These are phyloP conservation scores for Phytopythium litorale DNA, from an alignment of 352 stramenopile genomes.

Conservation along the genomic window DNA sequence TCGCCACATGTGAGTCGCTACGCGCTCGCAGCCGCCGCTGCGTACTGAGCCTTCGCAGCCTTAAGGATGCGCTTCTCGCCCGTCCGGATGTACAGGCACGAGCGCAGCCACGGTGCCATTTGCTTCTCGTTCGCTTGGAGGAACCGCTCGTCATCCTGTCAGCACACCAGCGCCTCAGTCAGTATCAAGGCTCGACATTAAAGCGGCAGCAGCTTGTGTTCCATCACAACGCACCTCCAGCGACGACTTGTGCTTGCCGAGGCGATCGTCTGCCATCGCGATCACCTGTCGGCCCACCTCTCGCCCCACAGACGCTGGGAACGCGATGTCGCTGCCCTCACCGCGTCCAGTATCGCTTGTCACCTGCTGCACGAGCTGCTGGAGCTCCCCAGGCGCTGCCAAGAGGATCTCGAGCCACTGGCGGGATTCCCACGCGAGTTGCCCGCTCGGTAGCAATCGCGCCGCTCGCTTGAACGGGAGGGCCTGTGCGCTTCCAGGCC, in stretches of 20 bases:
- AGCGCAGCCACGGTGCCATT: slow-evolving; percentile 60
- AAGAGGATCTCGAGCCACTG: slow-evolving; percentile 59
- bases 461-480: background rate
- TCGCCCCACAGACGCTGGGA: slow-evolving; percentile 24
- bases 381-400: slow-evolving; percentile 38
- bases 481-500: background rate
- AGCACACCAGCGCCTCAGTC: background rate
- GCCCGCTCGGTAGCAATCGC: slow-evolving; percentile 17
- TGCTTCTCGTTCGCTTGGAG: slow-evolving; percentile 33
- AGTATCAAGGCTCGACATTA: background rate
- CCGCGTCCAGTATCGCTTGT: background rate
- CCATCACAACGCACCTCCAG: slow-evolving; percentile 23
- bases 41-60: slow-evolving; percentile 15
- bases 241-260: slow-evolving; percentile 22
- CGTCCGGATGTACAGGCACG: slow-evolving; percentile 64
- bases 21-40: background rate
- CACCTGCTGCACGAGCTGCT: slow-evolving; percentile 3
- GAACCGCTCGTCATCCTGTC: slow-evolving; percentile 50
- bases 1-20: background rate
- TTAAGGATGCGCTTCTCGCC: slow-evolving; percentile 51
- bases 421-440: slow-evolving; percentile 23
- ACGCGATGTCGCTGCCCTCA: slow-evolving; percentile 8
- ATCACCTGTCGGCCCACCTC: slow-evolving; percentile 23
- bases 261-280: slow-evolving; percentile 12
- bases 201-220: slow-evolving; percentile 1